These are phyloP conservation scores for Gaultheria prostrata DNA, from an alignment of 148 eudicot genomes.

Conservation along the genomic window DNA sequence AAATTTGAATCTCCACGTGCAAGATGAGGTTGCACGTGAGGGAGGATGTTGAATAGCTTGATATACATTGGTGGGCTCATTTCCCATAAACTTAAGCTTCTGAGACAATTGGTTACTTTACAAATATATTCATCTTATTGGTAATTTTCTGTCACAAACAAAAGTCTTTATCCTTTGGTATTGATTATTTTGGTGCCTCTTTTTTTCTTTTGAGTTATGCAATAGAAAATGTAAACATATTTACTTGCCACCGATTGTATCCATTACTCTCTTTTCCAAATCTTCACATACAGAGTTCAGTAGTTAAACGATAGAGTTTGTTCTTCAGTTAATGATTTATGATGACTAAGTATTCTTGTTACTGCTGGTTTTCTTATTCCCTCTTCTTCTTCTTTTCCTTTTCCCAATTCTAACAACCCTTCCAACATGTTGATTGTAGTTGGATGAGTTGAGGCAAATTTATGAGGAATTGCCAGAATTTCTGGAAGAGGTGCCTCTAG, in stretches of 20 bases:
- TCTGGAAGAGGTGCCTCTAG: conserved; percentile 68
- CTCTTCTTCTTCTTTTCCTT: background rate
- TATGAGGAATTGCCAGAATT: conserved; percentile 93
- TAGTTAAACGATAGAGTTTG: background rate
- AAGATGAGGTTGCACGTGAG: too few relatives aligned
- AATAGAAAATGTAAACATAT: background rate
- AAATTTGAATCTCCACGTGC: too few relatives aligned
- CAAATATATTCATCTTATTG: conserved; percentile 1
- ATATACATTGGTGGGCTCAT: too few relatives aligned
- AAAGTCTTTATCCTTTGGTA: background rate
- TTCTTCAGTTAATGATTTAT: background rate
- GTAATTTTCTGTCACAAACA: conserved; percentile 12
- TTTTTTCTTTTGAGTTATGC: background rate
- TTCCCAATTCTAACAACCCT: conserved; percentile 13
- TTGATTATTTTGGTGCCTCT: background rate
- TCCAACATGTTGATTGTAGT: conserved; percentile 35
- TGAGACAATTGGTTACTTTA: too few relatives aligned
- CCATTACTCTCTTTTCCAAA: background rate
- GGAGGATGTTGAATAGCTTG: too few relatives aligned
- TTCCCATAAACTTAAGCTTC: too few relatives aligned
- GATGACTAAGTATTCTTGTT: conserved; percentile 7
- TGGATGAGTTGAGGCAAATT: conserved; percentile 96
- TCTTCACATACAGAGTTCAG: background rate
- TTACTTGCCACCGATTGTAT: background rate
- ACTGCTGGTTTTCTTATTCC: background rate